phyloP scores from a whole-genome alignment of 768 basidiomycete species.

The Daedaleopsis sinensis region DNA sequence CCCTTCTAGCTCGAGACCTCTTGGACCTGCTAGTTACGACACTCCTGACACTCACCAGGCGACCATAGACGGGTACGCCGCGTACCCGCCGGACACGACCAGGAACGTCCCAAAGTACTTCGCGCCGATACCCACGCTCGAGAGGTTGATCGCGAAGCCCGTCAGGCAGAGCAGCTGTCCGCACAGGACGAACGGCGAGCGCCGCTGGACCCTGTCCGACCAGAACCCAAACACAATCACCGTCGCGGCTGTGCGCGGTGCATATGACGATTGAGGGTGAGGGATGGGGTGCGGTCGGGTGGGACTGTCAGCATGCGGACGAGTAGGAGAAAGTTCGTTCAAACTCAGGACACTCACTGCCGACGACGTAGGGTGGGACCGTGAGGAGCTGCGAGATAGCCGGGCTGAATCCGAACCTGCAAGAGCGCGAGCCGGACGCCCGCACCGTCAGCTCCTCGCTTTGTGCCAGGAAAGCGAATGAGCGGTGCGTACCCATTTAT shows the following conservation, averaged over 20 bases:
- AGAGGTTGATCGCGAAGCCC: slow-evolving; percentile 69
- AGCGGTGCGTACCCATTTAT: slow-evolving; percentile 48
- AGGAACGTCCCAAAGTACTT: slow-evolving; percentile 80
- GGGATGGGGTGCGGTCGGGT: not conserved
- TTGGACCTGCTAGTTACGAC: no score
- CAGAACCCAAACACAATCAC: slow-evolving; percentile 54
- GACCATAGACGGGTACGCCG: slow-evolving; percentile 59
- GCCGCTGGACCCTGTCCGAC: slow-evolving; percentile 58
- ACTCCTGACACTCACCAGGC: slow-evolving; percentile 44
- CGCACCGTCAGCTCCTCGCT: not conserved
- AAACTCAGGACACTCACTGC: slow-evolving; percentile 42
- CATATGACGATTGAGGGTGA: not conserved
- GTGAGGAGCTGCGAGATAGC: slow-evolving; percentile 66
- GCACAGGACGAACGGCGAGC: slow-evolving; percentile 60
- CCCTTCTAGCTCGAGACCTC: no score
- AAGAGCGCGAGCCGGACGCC: not conserved
- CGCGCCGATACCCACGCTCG: slow-evolving; percentile 48
- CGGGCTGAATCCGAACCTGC: slow-evolving; percentile 60
- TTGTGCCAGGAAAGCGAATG: not conserved
- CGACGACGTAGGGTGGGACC: slow-evolving; percentile 61
- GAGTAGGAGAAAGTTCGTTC: not conserved
- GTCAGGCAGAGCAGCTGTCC: slow-evolving; percentile 54
- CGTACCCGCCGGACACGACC: slow-evolving; percentile 64
- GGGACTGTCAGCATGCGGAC: not conserved
- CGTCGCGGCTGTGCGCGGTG: slow-evolving; percentile 44